A percentile compares a stretch with the other conserved stretches of the same genome.
Conservation (phyloP, 768 basidiomycete genomes). For the Lactarius indigo region DNA sequence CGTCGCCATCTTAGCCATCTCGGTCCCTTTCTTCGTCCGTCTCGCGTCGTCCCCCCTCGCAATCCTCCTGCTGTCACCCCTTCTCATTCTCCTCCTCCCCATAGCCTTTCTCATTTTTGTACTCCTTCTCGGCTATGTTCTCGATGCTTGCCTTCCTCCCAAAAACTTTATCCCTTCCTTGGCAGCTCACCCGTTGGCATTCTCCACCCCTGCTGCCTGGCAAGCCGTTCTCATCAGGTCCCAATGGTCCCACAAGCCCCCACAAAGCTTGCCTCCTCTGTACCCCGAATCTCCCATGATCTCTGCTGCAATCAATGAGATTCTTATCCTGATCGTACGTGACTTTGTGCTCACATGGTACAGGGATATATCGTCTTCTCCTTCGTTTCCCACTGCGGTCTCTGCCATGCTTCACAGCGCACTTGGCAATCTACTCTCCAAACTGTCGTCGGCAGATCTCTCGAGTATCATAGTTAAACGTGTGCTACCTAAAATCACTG, state of each 20-base stretch:
- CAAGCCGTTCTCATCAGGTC: conserved; percentile 84
- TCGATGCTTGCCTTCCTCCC: conserved; percentile 46
- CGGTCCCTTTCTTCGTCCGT: conserved; percentile 52
- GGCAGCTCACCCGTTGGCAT: conserved; percentile 72
- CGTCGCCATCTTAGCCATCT: conserved; percentile 54
- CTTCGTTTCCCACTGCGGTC: conserved; percentile 84
- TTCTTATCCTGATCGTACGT: conserved; percentile 74
- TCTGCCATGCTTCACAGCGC: conserved; percentile 69
- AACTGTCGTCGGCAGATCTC: conserved; percentile 61
- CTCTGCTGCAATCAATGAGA: conserved; percentile 71
- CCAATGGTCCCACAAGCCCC: conserved; percentile 79
- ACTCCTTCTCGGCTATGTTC: conserved; percentile 53
- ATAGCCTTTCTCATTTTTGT: conserved; percentile 34
- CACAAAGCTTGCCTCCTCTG: conserved; percentile 64
- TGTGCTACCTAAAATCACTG: conserved; percentile 83
- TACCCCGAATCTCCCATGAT: conserved; percentile 60
- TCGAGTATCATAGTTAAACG: conserved; percentile 75
- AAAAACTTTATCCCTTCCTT: conserved; percentile 41
- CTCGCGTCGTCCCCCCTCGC: conserved; percentile 63
- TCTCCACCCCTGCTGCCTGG: conserved; percentile 94
- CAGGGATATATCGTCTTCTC: conserved; percentile 75
- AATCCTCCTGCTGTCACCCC: conserved; percentile 60
- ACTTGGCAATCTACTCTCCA: conserved; percentile 53
- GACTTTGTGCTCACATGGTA: conserved; percentile 95
- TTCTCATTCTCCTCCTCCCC: conserved; percentile 54